Percentiles rank a stretch among this genome's conserved stretches.
These are phyloP conservation scores for Trypanosoma mega DNA, from an alignment of 208 protist genomes.

Conservation along the genomic window DNA sequence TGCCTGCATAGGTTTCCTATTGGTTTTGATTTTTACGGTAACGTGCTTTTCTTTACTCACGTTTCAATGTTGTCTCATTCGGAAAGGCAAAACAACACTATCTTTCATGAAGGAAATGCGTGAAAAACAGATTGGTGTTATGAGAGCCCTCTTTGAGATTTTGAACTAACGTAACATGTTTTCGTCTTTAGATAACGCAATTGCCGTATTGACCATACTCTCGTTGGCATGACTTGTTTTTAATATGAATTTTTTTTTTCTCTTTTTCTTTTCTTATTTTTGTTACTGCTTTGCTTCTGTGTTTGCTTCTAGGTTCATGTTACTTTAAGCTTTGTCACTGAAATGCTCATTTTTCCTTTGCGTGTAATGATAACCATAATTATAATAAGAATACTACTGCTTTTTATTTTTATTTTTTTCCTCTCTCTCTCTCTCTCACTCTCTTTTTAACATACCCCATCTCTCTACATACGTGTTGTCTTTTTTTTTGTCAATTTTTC, in stretches of 20 bases:
- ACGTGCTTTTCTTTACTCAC: constrained; percentile 26
- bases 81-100: constrained; percentile 15
- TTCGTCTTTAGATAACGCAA: too few relatives aligned
- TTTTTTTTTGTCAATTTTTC: constrained; percentile 4
- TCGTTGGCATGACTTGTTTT: too few relatives aligned
- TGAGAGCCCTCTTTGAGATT: constrained; percentile 8
- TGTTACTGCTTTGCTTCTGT: constrained; percentile 12
- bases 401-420: too few relatives aligned
- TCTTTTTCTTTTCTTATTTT: constrained; percentile 2
- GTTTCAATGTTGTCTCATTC: constrained; percentile 32
- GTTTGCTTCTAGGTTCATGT: not conserved
- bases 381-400: too few relatives aligned
- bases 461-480: not conserved
- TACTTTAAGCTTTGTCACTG: not conserved
- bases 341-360: not conserved
- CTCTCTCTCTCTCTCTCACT: too few relatives aligned
- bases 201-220: too few relatives aligned
- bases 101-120: constrained; percentile 1
- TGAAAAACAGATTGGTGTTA: not conserved
- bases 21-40: too few relatives aligned
- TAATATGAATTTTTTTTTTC: not conserved
- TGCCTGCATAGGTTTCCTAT: too few relatives aligned
- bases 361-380: constrained; percentile 3
- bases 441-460: not conserved
- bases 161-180: too few relatives aligned